These are phyloP conservation scores for Podochytrium sp. DNA, from an alignment of 192 early-diverging fungal species.

Conservation along the genomic window DNA sequence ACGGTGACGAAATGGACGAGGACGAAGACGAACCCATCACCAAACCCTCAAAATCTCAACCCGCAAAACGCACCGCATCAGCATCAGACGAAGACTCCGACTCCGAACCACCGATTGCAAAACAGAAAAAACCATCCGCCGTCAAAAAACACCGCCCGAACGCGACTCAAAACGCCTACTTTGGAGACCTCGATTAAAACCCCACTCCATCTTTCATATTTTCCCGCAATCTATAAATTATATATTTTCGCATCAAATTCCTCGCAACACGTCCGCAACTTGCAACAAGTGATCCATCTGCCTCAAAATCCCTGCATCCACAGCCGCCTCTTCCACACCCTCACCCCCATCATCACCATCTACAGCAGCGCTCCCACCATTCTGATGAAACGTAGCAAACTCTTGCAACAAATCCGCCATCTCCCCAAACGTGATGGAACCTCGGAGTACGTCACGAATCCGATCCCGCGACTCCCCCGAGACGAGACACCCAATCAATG, in stretches of 20 bases:
- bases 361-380: neutral
- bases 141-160: slow-evolving; percentile 27
- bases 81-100: neutral
- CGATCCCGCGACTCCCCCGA: neutral
- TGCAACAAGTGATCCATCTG: slow-evolving; percentile 20
- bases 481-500: slow-evolving; percentile 17
- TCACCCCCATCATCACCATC: neutral
- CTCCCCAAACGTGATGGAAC: neutral
- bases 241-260: neutral
- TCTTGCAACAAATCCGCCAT: slow-evolving; percentile 11
- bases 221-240: neutral
- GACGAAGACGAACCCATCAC: neutral
- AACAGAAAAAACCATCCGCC: neutral
- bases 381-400: slow-evolving; percentile 9
- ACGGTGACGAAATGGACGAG: slow-evolving; percentile 34
- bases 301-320: slow-evolving; percentile 12
- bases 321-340: neutral
- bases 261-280: neutral
- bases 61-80: neutral
- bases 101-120: neutral
- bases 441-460: neutral
- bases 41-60: neutral
- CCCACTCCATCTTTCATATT: slow-evolving; percentile 5
- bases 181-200: slow-evolving; percentile 47
- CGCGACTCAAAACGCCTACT: slow-evolving; percentile 32